Conservation (phyloP, 805 yeast species). For the Cyberlindnera mrakii region DNA sequence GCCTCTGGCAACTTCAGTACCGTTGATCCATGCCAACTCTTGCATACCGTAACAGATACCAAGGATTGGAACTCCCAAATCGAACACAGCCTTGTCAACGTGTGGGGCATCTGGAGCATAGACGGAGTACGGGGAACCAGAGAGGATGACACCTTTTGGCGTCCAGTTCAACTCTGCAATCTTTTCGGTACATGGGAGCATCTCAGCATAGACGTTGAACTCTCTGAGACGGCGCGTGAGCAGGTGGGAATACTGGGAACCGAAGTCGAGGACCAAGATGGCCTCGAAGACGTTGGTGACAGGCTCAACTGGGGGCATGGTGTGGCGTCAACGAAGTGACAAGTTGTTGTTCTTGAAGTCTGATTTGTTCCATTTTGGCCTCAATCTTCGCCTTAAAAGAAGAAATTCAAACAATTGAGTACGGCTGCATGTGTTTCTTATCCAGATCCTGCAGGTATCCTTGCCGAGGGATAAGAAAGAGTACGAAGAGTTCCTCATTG, state of each 20-base stretch:
- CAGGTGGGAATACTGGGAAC: constrained; percentile 96
- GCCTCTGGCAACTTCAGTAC: constrained; percentile 86
- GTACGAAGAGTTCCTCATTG: no score
- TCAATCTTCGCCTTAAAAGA: no score
- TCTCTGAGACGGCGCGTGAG: constrained; percentile 97
- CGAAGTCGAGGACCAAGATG: constrained; percentile 94
- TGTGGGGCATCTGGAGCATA: constrained; percentile 95
- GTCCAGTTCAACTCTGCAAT: constrained; percentile 87
- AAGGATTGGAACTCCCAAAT: constrained; percentile 85
- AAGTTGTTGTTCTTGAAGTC: no score
- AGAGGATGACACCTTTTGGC: constrained; percentile 92
- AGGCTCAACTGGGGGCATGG: constrained; percentile 32
- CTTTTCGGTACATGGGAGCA: constrained; percentile 99
- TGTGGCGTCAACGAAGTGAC: no score
- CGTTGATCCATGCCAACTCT: constrained; percentile 97
- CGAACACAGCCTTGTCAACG: constrained; percentile 90
- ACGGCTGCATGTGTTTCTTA: no score
- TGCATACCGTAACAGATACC: constrained; percentile 99
- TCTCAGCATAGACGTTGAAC: constrained; percentile 96
- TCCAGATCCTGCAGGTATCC: no score
- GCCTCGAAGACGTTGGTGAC: constrained; percentile 93
- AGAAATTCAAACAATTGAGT: no score
- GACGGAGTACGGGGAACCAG: constrained; percentile 98
- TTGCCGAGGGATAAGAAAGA: no score
- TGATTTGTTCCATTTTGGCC: no score